Base-by-base conservation (phyloP, 306 rosid species). In the Delonix regia region DNA sequence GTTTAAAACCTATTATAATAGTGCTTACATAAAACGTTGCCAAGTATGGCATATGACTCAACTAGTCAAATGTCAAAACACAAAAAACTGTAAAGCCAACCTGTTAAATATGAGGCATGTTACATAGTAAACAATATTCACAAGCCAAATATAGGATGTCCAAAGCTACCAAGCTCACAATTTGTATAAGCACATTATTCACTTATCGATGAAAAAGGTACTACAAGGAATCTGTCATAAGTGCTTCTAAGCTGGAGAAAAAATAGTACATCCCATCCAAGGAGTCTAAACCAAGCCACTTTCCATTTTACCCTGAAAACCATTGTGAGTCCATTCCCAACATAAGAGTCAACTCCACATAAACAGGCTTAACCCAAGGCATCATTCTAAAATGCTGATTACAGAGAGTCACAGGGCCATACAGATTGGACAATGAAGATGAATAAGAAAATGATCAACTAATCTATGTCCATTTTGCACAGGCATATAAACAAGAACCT, bases 401-500 rank as follows among this genome's bases (percentile, higher is more conserved):
- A 4, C 33, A 68, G 7, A 18, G n/a, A 11, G 18, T 56, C 75
- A 70, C 11, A 21, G 25, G 38, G 33, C 60, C 51, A 72, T 5
- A 39, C 39, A 36, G 47, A 24, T 4, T 15, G 16, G 38, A 67
- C n/a, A 71, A 45, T 19, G 19, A 51, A 56, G 18, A 48, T 14
- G n/a, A 51, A 56, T 19, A 27, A 22, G 19, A 51, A 73, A 71
- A 60, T 52, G 4, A 36, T 24, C 57, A 68, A 25, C 27, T 36
- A 21, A 45, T 78, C 61, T 4, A 60, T 49, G 39, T 61, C 77
- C 60, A 71, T 55, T 38, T 42, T 33, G 44, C 49, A 75, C 5
- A 39, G 74, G 64, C 28, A 53, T 30, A 73, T 28, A 59, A 65
- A 80, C 52, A 72, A 81, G 30, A 47, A 22, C 73, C 16, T 62